These are phyloP conservation scores for Podospora conica DNA, from an alignment of 495 filamentous ascomycete genomes.

Conservation along the genomic window DNA sequence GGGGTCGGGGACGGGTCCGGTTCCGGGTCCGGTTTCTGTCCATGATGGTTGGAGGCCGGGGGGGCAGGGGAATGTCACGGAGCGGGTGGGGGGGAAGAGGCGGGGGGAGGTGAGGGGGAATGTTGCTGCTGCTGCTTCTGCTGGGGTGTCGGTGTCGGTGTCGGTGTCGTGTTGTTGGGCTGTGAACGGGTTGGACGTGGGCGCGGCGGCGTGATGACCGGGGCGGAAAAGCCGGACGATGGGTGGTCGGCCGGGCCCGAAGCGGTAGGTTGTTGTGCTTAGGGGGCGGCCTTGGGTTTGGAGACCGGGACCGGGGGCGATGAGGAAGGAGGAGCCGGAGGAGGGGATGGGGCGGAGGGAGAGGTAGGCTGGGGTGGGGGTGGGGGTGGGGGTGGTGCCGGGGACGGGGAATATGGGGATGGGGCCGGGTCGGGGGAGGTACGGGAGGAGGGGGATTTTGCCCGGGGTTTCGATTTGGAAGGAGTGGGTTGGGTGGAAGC, in stretches of 20 bases:
- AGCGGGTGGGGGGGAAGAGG: conserved; percentile 36
- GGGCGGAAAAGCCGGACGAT: conserved; percentile 19
- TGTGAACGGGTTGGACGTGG: conserved; percentile 10
- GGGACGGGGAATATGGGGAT: conserved; percentile 40
- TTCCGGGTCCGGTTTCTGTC: too few relatives aligned
- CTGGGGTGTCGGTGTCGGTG: neutral
- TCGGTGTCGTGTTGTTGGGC: neutral
- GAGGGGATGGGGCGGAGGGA: conserved; percentile 37
- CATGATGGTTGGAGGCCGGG: too few relatives aligned
- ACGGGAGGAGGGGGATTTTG: conserved; percentile 37
- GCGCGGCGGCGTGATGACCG: conserved; percentile 16
- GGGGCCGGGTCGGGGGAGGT: conserved; percentile 35
- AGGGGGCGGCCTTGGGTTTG: conserved; percentile 16
- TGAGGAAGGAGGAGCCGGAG: conserved; percentile 39
- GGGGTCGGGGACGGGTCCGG: too few relatives aligned
- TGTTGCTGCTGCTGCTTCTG: conserved; percentile 6
- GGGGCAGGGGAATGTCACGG: conserved; percentile 29
- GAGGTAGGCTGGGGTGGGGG: conserved; percentile 33
- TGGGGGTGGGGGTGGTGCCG: neutral
- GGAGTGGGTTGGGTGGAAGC: conserved; percentile 32
- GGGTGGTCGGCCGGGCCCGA: conserved; percentile 38
- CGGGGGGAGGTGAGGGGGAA: conserved; percentile 32
- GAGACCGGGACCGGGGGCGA: conserved; percentile 10
- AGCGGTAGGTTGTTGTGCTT: conserved; percentile 44
- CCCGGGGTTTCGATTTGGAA: conserved; percentile 45